Evolutionary conservation across 2,329 filamentous ascomycete species (phyloP).

Genomic region (Scedosporium apiospermum): DNA sequence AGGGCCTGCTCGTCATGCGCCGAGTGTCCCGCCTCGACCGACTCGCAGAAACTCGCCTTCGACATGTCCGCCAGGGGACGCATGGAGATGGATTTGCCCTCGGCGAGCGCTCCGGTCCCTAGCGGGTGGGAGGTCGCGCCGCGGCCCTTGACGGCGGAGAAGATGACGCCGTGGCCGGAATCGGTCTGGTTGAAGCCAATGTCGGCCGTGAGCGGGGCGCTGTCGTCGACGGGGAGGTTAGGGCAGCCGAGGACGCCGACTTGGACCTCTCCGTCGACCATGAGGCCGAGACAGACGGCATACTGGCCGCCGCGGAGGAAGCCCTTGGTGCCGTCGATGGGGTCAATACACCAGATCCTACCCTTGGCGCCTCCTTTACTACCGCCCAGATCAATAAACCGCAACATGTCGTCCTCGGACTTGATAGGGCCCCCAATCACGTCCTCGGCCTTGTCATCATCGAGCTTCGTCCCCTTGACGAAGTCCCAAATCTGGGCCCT

Average conservation of each 20-base stretch:
- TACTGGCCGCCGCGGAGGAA: conserved; percentile 96
- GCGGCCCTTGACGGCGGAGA: conserved; percentile 70
- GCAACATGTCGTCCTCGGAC: conserved; percentile 56
- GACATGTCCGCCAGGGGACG: conserved; percentile 63
- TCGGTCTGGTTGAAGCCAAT: conserved; percentile 58
- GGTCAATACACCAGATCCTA: conserved; percentile 92
- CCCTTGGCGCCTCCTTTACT: conserved; percentile 64
- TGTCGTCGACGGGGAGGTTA: conserved; percentile 82
- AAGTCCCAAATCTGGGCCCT: conserved; percentile 69
- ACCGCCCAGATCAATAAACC: conserved; percentile 57
- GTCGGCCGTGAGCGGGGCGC: conserved; percentile 50
- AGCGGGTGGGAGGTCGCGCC: conserved; percentile 77
- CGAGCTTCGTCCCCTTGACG: conserved; percentile 56
- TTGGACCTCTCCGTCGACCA: conserved; percentile 88
- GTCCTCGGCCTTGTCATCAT: conserved; percentile 48
- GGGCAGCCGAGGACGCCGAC: conserved; percentile 93
- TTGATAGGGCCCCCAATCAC: conserved; percentile 60
- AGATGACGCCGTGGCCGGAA: conserved; percentile 74
- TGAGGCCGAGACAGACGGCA: conserved; percentile 83
- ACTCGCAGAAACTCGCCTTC: conserved; percentile 89
- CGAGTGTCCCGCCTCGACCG: conserved; percentile 87
- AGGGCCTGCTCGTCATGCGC: conserved; percentile 67
- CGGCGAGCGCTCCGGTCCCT: conserved; percentile 39
- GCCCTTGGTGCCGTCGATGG: conserved; percentile 95
- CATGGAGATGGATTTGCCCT: conserved; percentile 51